Conservation (phyloP, 2,329 filamentous ascomycete genomes). For the Myriosclerotinia scirpicola region DNA sequence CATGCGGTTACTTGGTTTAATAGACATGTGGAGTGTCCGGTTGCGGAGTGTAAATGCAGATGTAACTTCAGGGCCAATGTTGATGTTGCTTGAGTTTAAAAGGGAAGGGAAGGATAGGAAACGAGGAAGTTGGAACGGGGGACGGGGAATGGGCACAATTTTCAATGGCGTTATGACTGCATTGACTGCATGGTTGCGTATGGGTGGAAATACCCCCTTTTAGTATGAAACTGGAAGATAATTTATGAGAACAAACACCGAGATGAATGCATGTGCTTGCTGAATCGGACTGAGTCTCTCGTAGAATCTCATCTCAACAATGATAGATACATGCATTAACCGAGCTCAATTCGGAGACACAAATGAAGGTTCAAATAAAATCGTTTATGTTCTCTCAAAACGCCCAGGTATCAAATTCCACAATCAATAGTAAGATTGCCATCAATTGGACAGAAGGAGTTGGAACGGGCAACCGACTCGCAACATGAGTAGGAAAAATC, state of each 20-base stretch:
- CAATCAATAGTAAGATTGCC: too few relatives aligned
- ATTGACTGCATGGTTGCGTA: neutral
- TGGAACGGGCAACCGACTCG: too few relatives aligned
- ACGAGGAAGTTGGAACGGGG: too few relatives aligned
- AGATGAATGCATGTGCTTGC: neutral
- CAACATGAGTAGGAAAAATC: too few relatives aligned
- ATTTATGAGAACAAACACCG: neutral
- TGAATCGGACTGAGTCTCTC: neutral
- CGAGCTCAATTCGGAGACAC: too few relatives aligned
- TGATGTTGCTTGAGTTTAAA: constrained; percentile 8
- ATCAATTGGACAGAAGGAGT: too few relatives aligned
- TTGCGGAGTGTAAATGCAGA: constrained; percentile 65
- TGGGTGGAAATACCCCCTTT: constrained; percentile 14
- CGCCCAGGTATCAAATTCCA: too few relatives aligned
- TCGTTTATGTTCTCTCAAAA: neutral
- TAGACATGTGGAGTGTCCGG: constrained; percentile 64
- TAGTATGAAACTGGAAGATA: constrained; percentile 1
- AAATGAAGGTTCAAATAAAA: neutral
- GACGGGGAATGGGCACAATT: neutral
- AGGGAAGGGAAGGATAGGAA: neutral
- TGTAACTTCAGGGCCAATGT: constrained; percentile 44
- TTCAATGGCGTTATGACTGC: constrained; percentile 7
- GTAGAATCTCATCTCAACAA: neutral
- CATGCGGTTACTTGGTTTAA: constrained; percentile 68
- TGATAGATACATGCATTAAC: neutral